Evolutionary conservation across 495 filamentous ascomycete genomes (phyloP).

Genomic region (Annulohypoxylon stygium): DNA sequence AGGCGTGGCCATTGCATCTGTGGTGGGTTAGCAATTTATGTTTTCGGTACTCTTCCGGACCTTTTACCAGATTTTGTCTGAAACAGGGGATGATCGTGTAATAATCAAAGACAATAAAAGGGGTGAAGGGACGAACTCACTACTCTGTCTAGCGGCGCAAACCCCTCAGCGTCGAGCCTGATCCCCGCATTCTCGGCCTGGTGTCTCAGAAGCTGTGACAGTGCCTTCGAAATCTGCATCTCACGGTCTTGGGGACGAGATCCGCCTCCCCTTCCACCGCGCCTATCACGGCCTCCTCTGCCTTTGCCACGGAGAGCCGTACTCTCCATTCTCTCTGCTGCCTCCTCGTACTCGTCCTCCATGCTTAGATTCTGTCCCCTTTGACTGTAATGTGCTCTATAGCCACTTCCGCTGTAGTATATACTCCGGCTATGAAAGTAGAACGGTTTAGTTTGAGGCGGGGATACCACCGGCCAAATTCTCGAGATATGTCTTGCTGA

Average conservation of each 20-base stretch:
- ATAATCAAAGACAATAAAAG: conserved; percentile 10
- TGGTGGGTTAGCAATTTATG: no score
- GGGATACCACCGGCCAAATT: neutral
- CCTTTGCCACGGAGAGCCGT: conserved; percentile 30
- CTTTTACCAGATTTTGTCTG: neutral
- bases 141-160: conserved; percentile 79
- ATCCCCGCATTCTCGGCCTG: conserved; percentile 84
- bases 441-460: neutral
- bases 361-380: neutral
- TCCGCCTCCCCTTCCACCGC: conserved; percentile 46
- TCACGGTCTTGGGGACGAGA: conserved; percentile 62
- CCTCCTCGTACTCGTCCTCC: conserved; percentile 35
- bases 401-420: neutral
- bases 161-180: conserved; percentile 81
- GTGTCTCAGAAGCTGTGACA: conserved; percentile 85
- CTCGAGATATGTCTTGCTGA: neutral
- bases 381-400: neutral
- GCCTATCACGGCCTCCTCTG: conserved; percentile 26
- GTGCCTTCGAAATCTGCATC: conserved; percentile 80
- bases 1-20: conserved; percentile 79
- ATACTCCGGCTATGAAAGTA: neutral
- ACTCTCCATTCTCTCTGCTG: conserved; percentile 36
- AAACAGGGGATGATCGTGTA: neutral
- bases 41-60: neutral
- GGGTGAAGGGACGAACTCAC: conserved; percentile 64